Percentiles rank a stretch among this genome's conserved stretches.
Evolutionary conservation across 345 rosid species (phyloP).

Genomic region (Citrus trifoliata): DNA sequence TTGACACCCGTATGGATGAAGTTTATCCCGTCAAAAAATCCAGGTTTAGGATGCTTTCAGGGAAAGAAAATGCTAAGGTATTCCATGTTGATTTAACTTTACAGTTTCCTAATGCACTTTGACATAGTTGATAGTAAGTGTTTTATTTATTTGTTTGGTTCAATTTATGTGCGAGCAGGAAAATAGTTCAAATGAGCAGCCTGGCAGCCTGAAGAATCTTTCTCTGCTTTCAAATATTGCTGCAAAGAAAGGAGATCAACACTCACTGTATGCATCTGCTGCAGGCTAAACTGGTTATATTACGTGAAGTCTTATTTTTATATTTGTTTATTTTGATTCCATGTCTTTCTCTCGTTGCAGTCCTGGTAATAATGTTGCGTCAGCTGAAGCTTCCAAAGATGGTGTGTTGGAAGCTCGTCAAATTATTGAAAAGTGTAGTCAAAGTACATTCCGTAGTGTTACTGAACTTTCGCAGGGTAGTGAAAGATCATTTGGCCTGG

Average conservation of each 20-base stretch:
- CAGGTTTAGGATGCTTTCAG: conserved; percentile 45
- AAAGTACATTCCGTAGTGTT: conserved; percentile 71
- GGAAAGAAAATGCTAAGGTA: conserved; percentile 75
- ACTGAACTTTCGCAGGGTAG: conserved; percentile 71
- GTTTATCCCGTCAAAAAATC: conserved; percentile 77
- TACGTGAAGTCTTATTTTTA: background rate
- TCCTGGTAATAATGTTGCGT: conserved; percentile 33
- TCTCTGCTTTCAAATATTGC: conserved; percentile 52
- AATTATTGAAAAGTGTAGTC: conserved; percentile 53
- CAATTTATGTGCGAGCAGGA: conserved; percentile 42
- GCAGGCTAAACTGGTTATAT: background rate
- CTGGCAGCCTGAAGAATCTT: conserved; percentile 39
- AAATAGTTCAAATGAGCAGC: conserved; percentile 40
- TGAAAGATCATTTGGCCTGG: conserved; percentile 42
- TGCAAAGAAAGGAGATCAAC: conserved; percentile 46
- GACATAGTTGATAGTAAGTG: background rate
- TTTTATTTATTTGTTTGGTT: conserved; percentile 10
- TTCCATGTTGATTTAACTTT: background rate
- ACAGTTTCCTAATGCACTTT: background rate
- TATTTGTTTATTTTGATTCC: background rate
- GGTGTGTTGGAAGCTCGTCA: conserved; percentile 29
- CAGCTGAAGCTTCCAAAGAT: conserved; percentile 42
- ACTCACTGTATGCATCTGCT: conserved; percentile 41
- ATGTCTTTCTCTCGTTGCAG: conserved; percentile 33
- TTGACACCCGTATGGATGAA: conserved; percentile 68